Conservation (phyloP, 306 rosid species). For the Corylus avellana region DNA sequence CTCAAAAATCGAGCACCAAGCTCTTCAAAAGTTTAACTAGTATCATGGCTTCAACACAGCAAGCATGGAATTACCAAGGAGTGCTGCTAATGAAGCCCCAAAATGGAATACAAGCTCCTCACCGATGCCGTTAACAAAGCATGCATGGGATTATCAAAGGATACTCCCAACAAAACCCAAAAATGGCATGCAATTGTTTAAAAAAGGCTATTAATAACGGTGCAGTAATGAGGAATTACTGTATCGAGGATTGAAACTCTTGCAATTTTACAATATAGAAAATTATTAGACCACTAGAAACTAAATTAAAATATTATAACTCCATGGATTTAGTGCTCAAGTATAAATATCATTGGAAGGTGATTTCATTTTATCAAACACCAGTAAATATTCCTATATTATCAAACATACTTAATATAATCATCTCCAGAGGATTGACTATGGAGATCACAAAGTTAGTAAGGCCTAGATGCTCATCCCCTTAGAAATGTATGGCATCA, state of each 20-base stretch:
- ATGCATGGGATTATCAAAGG: not conserved
- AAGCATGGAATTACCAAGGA: not conserved
- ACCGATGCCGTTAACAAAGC: not conserved
- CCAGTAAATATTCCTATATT: not conserved
- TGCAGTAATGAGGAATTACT: not conserved
- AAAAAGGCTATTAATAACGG: not conserved
- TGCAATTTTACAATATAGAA: not conserved
- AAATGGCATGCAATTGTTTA: not conserved
- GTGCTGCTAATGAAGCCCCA: not conserved
- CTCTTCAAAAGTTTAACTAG: not conserved
- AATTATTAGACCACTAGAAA: not conserved
- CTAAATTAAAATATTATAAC: not conserved
- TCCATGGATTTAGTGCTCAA: not conserved
- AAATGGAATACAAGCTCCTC: not conserved
- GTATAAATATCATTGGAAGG: not conserved
- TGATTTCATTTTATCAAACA: not conserved
- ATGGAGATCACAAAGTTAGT: not conserved
- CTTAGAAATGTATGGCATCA: not conserved
- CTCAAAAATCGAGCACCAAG: not conserved
- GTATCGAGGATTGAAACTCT: not conserved
- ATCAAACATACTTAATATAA: not conserved
- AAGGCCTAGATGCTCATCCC: not conserved
- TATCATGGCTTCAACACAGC: not conserved
- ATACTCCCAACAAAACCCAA: not conserved
- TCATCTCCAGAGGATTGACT: not conserved